These are phyloP conservation scores for Rugonectria rugulosa DNA, from an alignment of 2,329 filamentous ascomycete species.

Conservation along the genomic window DNA sequence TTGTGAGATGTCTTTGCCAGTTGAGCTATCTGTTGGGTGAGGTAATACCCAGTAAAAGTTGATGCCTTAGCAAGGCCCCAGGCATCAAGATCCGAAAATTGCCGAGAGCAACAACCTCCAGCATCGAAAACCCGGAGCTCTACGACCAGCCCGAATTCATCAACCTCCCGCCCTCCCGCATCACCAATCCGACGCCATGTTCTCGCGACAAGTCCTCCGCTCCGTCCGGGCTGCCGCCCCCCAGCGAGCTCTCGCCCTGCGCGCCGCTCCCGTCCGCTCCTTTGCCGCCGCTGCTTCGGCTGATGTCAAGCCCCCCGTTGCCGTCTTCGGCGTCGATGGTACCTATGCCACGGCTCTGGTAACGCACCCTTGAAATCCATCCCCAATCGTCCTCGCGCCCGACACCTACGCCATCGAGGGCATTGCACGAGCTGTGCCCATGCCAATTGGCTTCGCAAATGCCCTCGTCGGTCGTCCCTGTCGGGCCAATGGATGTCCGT, in stretches of 20 bases:
- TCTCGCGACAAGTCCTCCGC: conserved; percentile 67
- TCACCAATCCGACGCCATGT: conserved; percentile 51
- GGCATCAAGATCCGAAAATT: conserved; percentile 54
- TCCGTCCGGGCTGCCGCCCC: conserved; percentile 65
- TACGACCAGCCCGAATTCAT: conserved; percentile 34
- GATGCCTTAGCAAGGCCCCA: conserved; percentile 47
- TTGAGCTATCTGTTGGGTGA: conserved; percentile 28
- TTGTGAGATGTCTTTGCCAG: neutral
- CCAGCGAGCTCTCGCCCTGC: conserved; percentile 58
- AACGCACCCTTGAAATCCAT: conserved; percentile 47
- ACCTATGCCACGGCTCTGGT: conserved; percentile 99
- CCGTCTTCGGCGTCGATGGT: conserved; percentile 94
- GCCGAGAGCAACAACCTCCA: conserved; percentile 50
- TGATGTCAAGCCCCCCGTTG: conserved; percentile 82
- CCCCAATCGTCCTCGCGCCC: conserved; percentile 18
- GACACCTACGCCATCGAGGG: neutral
- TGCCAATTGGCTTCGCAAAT: conserved; percentile 33
- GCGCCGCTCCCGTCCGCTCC: conserved; percentile 69
- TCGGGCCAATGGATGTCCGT: conserved; percentile 35
- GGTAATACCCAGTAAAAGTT: conserved; percentile 41
- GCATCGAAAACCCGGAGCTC: conserved; percentile 42
- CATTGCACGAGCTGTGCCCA: neutral
- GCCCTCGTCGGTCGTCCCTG: conserved; percentile 20
- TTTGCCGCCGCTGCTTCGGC: conserved; percentile 78
- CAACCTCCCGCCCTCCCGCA: conserved; percentile 23